Conservation (phyloP, 345 rosid genomes). For the Pelargonium nanum region DNA sequence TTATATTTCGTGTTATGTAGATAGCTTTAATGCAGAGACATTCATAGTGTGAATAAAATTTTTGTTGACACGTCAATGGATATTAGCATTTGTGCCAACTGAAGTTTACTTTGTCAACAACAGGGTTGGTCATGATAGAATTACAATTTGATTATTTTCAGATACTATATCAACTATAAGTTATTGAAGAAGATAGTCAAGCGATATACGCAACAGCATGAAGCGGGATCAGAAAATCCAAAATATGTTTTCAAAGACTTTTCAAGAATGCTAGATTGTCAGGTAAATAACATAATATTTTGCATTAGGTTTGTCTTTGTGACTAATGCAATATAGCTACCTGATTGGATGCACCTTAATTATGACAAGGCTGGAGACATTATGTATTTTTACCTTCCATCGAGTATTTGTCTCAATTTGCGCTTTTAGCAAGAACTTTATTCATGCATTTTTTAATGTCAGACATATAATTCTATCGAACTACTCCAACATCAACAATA, state of each 20-base stretch:
- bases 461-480: background rate
- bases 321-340: background rate
- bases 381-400: background rate
- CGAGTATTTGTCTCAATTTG: background rate
- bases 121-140: background rate
- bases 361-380: background rate
- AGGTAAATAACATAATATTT: slow-evolving; percentile 32
- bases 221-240: slow-evolving; percentile 60
- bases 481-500: background rate
- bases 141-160: slow-evolving; percentile 18
- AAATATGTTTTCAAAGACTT: slow-evolving; percentile 89
- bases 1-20: too few species aligned
- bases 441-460: background rate
- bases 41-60: too few species aligned
- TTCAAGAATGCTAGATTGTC: slow-evolving; percentile 88
- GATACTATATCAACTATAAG: slow-evolving; percentile 90
- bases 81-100: background rate
- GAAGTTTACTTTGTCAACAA: background rate
- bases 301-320: background rate
- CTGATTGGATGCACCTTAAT: background rate
- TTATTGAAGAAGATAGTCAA: slow-evolving; percentile 89
- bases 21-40: too few species aligned
- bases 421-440: background rate
- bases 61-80: background rate
- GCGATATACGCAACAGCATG: slow-evolving; percentile 67